These are phyloP conservation scores for Nitzschia sp. DNA, from an alignment of 108 stramenopile species.

Conservation along the genomic window DNA sequence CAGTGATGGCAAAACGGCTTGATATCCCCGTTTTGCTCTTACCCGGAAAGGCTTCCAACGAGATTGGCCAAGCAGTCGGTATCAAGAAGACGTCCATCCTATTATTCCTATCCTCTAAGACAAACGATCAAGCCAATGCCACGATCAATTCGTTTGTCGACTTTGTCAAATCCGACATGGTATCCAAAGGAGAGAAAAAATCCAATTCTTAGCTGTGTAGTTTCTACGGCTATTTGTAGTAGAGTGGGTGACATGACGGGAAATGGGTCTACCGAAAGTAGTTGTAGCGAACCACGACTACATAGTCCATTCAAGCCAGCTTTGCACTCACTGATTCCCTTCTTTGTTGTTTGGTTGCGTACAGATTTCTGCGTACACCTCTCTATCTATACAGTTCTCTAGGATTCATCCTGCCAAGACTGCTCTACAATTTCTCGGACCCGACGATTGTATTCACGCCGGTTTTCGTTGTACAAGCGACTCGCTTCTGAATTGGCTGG, in stretches of 20 bases:
- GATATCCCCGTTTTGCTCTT: constrained; percentile 50
- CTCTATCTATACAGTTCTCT: too few relatives aligned
- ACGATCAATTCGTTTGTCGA: constrained; percentile 12
- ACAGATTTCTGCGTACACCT: neutral
- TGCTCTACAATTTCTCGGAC: constrained; percentile 99
- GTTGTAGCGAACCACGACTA: too few relatives aligned
- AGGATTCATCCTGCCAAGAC: constrained; percentile 76
- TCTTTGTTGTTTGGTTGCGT: neutral
- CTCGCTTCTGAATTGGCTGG: constrained; percentile 97
- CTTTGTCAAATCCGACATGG: constrained; percentile 5
- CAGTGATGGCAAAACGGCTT: constrained; percentile 39
- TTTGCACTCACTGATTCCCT: too few relatives aligned
- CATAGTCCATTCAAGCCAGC: too few relatives aligned
- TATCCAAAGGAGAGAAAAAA: neutral
- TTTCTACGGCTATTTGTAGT: too few relatives aligned
- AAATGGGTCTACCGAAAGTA: too few relatives aligned
- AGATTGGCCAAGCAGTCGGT: constrained; percentile 57
- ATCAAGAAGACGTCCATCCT: constrained; percentile 44
- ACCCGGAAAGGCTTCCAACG: constrained; percentile 64
- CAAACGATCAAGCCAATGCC: neutral
- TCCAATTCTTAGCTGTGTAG: neutral
- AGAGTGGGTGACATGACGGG: too few relatives aligned
- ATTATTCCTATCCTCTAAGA: constrained; percentile 35
- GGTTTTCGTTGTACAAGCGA: constrained; percentile 95
- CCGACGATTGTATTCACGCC: constrained; percentile 97